Percentiles rank a stretch among this genome's conserved stretches.
Evolutionary conservation across 169 alveolate species (phyloP).

Genomic region (Plasmodium adleri): DNA sequence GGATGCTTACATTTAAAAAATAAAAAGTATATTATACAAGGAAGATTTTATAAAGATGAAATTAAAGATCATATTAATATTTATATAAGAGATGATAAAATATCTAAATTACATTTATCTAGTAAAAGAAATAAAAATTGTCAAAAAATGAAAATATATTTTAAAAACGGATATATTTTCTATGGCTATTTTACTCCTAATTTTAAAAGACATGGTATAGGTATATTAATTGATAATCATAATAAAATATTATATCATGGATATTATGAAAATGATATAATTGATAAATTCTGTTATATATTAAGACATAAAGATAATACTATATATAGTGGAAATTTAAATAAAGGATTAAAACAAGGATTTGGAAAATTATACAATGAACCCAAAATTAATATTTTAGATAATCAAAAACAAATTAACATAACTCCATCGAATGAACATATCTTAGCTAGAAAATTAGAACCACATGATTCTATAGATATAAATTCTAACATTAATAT

Average conservation of each 20-base stretch:
- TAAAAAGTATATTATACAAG: conserved; percentile 69
- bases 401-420: conserved; percentile 39
- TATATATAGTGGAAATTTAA: conserved; percentile 66
- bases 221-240: conserved; percentile 70
- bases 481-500: conserved; percentile 56
- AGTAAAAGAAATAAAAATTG: conserved; percentile 19
- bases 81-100: conserved; percentile 55
- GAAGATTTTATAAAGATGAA: conserved; percentile 55
- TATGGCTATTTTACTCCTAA: conserved; percentile 53
- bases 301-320: conserved; percentile 76
- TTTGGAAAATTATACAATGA: conserved; percentile 76
- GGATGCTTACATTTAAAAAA: conserved; percentile 54
- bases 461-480: conserved; percentile 55
- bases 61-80: conserved; percentile 58
- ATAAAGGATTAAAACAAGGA: conserved; percentile 67
- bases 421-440: conserved; percentile 62
- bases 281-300: conserved; percentile 71
- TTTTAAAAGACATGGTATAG: conserved; percentile 72
- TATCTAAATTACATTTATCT: conserved; percentile 46
- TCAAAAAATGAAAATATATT: conserved; percentile 62
- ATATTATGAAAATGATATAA: conserved; percentile 74
- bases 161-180: conserved; percentile 73
- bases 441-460: conserved; percentile 59
- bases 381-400: conserved; percentile 46
- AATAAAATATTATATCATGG: conserved; percentile 77